Conservation (phyloP, 106 monocot species). For the Iris macrosiphon region DNA sequence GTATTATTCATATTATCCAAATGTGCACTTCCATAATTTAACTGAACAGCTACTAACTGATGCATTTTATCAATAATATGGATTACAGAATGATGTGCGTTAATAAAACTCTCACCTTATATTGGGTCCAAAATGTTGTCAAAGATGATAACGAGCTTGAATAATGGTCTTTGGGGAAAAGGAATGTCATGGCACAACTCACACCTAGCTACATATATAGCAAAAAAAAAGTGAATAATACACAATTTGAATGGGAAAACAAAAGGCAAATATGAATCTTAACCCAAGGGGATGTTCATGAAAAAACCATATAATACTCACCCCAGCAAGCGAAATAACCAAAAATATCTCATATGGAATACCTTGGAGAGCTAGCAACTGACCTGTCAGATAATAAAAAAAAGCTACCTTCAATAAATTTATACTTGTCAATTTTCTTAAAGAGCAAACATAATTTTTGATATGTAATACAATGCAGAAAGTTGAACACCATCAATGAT, state of each 20-base stretch:
- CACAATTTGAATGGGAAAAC: background rate
- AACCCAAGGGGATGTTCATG: background rate
- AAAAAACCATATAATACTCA: slow-evolving; percentile 14
- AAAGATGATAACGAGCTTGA: slow-evolving; percentile 15
- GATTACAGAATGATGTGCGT: background rate
- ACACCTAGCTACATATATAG: slow-evolving; percentile 16
- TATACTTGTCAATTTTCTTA: too few relatives aligned
- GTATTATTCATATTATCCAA: too few relatives aligned
- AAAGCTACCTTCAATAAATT: background rate
- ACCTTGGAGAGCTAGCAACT: slow-evolving; percentile 23
- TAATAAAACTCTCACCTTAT: slow-evolving; percentile 16
- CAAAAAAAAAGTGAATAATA: background rate
- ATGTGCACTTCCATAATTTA: background rate
- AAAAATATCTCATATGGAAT: slow-evolving; percentile 29
- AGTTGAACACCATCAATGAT: too few relatives aligned
- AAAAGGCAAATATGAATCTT: background rate
- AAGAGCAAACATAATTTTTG: too few relatives aligned
- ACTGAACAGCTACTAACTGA: background rate
- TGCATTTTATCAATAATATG: background rate
- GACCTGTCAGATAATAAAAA: slow-evolving; percentile 25
- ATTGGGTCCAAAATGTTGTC: slow-evolving; percentile 11
- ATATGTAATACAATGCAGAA: too few relatives aligned
- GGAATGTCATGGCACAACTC: slow-evolving; percentile 19
- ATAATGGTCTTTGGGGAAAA: slow-evolving; percentile 30
- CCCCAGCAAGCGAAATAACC: slow-evolving; percentile 23